Percentiles rank a stretch among this genome's conserved stretches.
Evolutionary conservation across 2,329 filamentous ascomycete species (phyloP).

Genomic region (Colletotrichum kahawae): DNA sequence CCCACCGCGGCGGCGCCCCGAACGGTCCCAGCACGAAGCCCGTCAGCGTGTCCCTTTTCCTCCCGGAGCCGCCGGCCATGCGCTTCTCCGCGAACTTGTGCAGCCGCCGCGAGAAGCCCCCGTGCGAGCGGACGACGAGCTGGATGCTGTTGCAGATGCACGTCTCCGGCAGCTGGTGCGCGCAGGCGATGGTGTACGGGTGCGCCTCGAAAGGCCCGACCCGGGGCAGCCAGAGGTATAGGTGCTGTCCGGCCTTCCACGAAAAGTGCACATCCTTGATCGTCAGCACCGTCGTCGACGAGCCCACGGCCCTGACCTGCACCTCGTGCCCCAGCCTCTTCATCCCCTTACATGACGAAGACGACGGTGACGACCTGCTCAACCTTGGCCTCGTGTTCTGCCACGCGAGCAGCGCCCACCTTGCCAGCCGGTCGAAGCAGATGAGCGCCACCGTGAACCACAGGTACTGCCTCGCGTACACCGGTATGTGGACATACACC

Average conservation of each 20-base stretch:
- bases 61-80: not conserved
- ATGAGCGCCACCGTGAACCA: constrained; percentile 70
- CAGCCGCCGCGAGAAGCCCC: constrained; percentile 61
- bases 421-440: constrained; percentile 65
- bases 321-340: constrained; percentile 58
- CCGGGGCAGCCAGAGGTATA: constrained; percentile 65
- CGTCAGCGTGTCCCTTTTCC: constrained; percentile 36
- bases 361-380: constrained; percentile 34
- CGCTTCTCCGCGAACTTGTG: constrained; percentile 38
- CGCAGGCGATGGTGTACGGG: constrained; percentile 66
- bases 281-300: constrained; percentile 60
- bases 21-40: constrained; percentile 62
- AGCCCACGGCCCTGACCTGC: constrained; percentile 51
- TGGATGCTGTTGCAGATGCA: constrained; percentile 66
- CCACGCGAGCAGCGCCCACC: constrained; percentile 52
- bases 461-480: constrained; percentile 63
- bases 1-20: constrained; percentile 59
- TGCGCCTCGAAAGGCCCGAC: constrained; percentile 61
- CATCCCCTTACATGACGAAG: constrained; percentile 48
- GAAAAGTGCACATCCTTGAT: constrained; percentile 64
- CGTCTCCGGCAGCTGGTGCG: constrained; percentile 52
- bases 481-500: constrained; percentile 67
- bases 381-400: constrained; percentile 55
- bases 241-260: constrained; percentile 64
- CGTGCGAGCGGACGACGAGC: constrained; percentile 60